phyloP scores from a whole-genome alignment of 164 flowering plant species.

The Euptelea pleiosperma region DNA sequence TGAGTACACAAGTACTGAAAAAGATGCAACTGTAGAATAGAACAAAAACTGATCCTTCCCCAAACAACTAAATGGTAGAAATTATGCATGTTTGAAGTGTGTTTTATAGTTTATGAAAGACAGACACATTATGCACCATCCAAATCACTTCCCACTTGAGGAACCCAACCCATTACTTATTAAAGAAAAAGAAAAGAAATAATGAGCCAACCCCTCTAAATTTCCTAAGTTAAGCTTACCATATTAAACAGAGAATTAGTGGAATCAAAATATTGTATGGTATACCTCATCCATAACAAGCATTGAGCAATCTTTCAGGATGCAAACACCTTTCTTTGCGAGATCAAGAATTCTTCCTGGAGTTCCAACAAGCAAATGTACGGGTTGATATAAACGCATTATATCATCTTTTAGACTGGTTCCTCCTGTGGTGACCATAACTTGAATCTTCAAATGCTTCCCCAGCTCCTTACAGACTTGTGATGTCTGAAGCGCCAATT shows the following conservation, averaged over 20 bases:
- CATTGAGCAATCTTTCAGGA: slow-evolving; percentile 81
- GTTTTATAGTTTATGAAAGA: too few relatives aligned
- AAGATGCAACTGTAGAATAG: too few relatives aligned
- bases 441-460: slow-evolving; percentile 87
- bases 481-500: slow-evolving; percentile 97
- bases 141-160: too few relatives aligned
- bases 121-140: too few relatives aligned
- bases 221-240: background rate
- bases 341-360: slow-evolving; percentile 98
- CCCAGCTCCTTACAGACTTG: slow-evolving; percentile 99
- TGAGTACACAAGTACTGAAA: too few relatives aligned
- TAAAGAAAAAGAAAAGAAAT: too few relatives aligned
- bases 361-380: slow-evolving; percentile 96
- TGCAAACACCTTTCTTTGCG: slow-evolving; percentile 84
- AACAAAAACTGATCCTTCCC: too few relatives aligned
- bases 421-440: slow-evolving; percentile 98
- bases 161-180: too few relatives aligned
- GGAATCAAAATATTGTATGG: background rate
- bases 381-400: slow-evolving; percentile 97
- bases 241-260: background rate
- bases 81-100: too few relatives aligned
- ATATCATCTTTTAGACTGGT: slow-evolving; percentile 97
- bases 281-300: slow-evolving; percentile 99
- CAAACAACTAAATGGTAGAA: too few relatives aligned
- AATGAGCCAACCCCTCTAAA: too few relatives aligned